Evolutionary conservation across 2,329 filamentous ascomycete species (phyloP), one percentile per base, ranked within the genome.

Genomic region (Sclerotinia trifoliorum): DNA sequence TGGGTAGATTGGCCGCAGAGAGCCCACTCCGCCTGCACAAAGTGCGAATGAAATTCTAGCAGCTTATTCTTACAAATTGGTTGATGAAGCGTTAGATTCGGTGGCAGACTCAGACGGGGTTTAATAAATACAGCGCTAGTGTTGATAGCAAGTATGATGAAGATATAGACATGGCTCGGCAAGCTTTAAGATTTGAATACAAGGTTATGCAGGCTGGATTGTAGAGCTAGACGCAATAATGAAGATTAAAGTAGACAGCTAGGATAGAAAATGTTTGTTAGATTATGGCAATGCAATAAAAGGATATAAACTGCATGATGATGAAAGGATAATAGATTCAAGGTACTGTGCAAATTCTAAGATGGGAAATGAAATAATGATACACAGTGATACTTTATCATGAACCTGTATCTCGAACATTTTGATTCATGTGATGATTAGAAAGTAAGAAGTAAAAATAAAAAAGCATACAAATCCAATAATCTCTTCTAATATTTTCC

Each of bases 41-140:
- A 87, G 88, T 54, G 92, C 93, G 2, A 88, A 89, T 2, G 88
- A 88, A 73, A 88, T 94, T 86, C 83, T 92, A 71, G 88, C 89
- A 19, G 84, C 86, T 81, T 83, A 73, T 80, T 83, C 58, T 77
- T 80, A 57, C 73, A 72, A 79, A 72, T 78, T 76, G 73, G 80
- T 75, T 32, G 74, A 77, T 11, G 32, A 56, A 21, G 19, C 19
- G 11, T 39, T 39, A 2, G 54, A 56, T 3, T 54, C 17, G 54
- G 29, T 35, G 19, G 54, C 4, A 56, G 29, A 29, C 10, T 13
- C n/a, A 56, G 29, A 11, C 15, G 21, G 29, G 2, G 11, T 21
- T 29, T 2, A 29, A 29, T 29, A 29, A 11, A 13, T n/a, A 32
- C 10, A n/a, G 8, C 8, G 19, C 1, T 51, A n/a, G 29, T 11